Conservation (phyloP, 1,284 basidiomycete genomes). For the Uromyces viciae-fabae region DNA sequence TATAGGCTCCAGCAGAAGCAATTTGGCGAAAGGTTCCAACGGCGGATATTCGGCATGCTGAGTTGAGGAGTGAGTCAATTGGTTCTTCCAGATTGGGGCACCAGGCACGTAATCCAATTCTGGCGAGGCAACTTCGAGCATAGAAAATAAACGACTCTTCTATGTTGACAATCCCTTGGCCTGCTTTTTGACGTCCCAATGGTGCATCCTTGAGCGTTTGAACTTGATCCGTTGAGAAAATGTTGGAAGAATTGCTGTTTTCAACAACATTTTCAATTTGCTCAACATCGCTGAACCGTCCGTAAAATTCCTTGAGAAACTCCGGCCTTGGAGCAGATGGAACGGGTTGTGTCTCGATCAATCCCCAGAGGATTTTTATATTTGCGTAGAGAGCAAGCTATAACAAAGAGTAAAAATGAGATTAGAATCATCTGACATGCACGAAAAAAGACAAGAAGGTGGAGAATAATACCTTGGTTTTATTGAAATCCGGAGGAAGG, state of each 20-base stretch:
- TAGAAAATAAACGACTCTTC: neutral
- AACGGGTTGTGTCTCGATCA: neutral
- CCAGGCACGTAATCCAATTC: neutral
- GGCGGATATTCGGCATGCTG: neutral
- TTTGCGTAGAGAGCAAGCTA: conserved; percentile 16
- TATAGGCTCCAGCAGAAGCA: neutral
- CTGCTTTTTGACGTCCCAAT: neutral
- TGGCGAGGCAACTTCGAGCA: neutral
- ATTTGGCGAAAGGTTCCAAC: neutral
- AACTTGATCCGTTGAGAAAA: neutral
- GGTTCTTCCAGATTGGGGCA: neutral
- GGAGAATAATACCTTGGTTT: neutral
- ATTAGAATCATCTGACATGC: neutral
- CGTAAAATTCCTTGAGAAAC: neutral
- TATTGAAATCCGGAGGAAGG: neutral
- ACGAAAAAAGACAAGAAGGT: neutral
- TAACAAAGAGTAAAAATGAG: neutral
- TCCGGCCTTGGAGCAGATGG: neutral
- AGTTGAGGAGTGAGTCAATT: neutral
- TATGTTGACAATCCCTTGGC: neutral
- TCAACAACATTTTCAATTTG: neutral
- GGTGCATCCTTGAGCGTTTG: neutral
- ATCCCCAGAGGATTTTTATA: conserved; percentile 19
- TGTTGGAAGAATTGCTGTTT: neutral
- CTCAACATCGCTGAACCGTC: neutral